Conservation (phyloP, 371 early-diverging fungal species). For the Mycotypha africana region DNA sequence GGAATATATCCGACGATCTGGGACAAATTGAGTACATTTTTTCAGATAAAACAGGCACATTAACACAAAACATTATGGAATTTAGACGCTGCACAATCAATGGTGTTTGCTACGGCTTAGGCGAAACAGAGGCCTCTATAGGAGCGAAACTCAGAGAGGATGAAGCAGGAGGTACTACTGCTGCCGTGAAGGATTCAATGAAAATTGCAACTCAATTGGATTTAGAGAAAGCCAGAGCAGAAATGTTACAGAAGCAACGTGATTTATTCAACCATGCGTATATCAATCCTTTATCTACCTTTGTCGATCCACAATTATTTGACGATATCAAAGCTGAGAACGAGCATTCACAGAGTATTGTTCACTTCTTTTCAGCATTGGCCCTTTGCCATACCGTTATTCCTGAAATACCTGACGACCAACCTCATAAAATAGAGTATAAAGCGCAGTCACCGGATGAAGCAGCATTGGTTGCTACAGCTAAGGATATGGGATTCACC, state of each 20-base stretch:
- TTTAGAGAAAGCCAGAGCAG: slow-evolving; percentile 28
- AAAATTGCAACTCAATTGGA: slow-evolving; percentile 17
- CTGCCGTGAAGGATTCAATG: slow-evolving; percentile 17
- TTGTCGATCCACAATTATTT: slow-evolving; percentile 43
- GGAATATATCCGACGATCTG: slow-evolving; percentile 80
- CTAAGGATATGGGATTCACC: slow-evolving; percentile 83
- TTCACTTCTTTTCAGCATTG: slow-evolving; percentile 72
- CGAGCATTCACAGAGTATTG: slow-evolving; percentile 33
- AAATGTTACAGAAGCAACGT: slow-evolving; percentile 36
- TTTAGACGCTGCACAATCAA: slow-evolving; percentile 81
- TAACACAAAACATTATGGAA: slow-evolving; percentile 81
- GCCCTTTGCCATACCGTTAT: slow-evolving; percentile 82
- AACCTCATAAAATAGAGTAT: slow-evolving; percentile 61
- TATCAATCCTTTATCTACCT: slow-evolving; percentile 31
- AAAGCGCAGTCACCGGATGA: slow-evolving; percentile 95
- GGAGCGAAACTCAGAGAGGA: slow-evolving; percentile 35
- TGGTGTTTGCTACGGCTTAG: slow-evolving; percentile 75
- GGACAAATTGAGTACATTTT: slow-evolving; percentile 95
- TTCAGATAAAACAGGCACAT: slow-evolving; percentile 88
- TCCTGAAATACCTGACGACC: slow-evolving; percentile 46
- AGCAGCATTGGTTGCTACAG: slow-evolving; percentile 88
- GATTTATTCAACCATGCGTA: slow-evolving; percentile 40
- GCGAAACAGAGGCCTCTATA: slow-evolving; percentile 38
- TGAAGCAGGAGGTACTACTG: background rate
- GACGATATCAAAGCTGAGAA: slow-evolving; percentile 33